Evolutionary conservation across 2,329 filamentous ascomycete genomes (phyloP), one percentile per base, ranked within the genome.

Genomic region (Talaromyces sp.): DNA sequence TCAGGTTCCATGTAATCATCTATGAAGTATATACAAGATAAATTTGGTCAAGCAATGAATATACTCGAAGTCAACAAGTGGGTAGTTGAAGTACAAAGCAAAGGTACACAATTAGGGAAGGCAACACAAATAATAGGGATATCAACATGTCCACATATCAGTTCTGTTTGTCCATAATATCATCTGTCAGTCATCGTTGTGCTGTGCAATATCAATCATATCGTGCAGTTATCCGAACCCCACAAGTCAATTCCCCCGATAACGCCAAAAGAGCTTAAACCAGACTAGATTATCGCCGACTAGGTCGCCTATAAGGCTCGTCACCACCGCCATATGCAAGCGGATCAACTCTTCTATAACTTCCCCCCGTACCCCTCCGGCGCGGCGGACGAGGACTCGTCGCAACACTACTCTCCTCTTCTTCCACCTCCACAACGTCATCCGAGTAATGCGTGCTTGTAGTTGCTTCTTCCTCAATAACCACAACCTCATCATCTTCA

Each of bases 381-480:
- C 65, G 44, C 37, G 57, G 66, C 25, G 63, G 61, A n/a, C 54
- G 67, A 18, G 63, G 59, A 57, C 63, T 64, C 60, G 77, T 61
- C 77, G 69, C 31, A 70, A 72, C 63, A 75, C 73, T 58, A 73
- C 71, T 63, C 40, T 64, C 61, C 76, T 72, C 63, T 74, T 69
- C 60, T 75, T 77, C 56, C 75, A 75, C 64, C 73, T 72, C 65
- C 75, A 65, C 65, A 69, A 70, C 55, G 73, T 76, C 60, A 40
- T 64, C 63, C n/a, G 60, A 62, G 14, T 64, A 64, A 35, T 52
- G 62, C 9, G 63, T 64, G 33, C 70, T 69, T 5, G 80, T 81
- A 61, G 82, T 77, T 71, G 86, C 84, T 71, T 86, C 84, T 63
- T 83, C 80, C 8, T 86, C 84, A 71, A 86, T 82, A 2, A 86